Evolutionary conservation across 192 early-diverging fungal species (phyloP).

Genomic region (Gryganskiella cystojenkinii): DNA sequence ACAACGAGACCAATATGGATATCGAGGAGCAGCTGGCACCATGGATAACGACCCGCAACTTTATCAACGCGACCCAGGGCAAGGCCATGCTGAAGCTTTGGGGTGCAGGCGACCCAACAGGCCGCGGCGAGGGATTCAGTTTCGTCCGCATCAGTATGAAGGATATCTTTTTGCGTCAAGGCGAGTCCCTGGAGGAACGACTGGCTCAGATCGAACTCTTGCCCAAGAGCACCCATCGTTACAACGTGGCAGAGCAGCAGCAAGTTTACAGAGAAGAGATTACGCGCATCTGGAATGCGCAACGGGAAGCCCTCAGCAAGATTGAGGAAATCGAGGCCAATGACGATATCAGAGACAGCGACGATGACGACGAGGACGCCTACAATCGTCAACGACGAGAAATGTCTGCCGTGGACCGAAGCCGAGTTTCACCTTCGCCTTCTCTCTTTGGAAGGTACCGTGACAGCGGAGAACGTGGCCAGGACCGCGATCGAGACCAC

Average conservation of each 20-base stretch:
- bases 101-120: slow-evolving; percentile 97
- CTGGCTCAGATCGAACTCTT: slow-evolving; percentile 83
- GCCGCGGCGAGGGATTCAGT: slow-evolving; percentile 95
- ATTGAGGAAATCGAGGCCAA: slow-evolving; percentile 58
- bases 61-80: slow-evolving; percentile 90
- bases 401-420: slow-evolving; percentile 30
- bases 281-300: slow-evolving; percentile 92
- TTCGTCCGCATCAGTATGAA: slow-evolving; percentile 98
- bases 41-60: slow-evolving; percentile 96
- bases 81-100: slow-evolving; percentile 97
- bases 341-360: slow-evolving; percentile 65
- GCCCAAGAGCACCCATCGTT: slow-evolving; percentile 85
- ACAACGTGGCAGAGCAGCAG: slow-evolving; percentile 94
- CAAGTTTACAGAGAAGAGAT: slow-evolving; percentile 96
- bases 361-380: slow-evolving; percentile 63
- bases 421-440: slow-evolving; percentile 43
- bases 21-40: slow-evolving; percentile 95
- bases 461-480: slow-evolving; percentile 31
- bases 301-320: slow-evolving; percentile 75
- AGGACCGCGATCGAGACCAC: slow-evolving; percentile 39
- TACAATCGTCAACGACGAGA: slow-evolving; percentile 27
- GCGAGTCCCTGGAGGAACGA: slow-evolving; percentile 86
- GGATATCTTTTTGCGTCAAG: slow-evolving; percentile 92
- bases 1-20: slow-evolving; percentile 76
- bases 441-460: slow-evolving; percentile 48